Evolutionary conservation across 192 early-diverging fungal species (phyloP).

Genomic region (Umbelopsis vinacea): DNA sequence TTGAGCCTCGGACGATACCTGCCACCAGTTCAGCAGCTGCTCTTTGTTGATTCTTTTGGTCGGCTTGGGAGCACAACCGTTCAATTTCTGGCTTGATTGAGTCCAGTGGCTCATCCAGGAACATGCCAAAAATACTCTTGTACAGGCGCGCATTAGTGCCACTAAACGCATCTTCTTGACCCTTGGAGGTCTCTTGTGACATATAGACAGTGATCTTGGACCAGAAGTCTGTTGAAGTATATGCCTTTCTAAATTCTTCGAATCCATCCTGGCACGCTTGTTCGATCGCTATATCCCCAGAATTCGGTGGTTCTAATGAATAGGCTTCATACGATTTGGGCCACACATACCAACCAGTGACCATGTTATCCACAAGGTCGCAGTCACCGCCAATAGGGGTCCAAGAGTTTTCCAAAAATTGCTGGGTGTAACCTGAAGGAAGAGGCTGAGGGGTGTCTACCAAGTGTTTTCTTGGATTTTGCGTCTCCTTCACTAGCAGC

Average conservation of each 20-base stretch:
- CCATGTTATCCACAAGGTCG: constrained; percentile 62
- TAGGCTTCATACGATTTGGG: constrained; percentile 65
- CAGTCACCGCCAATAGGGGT: constrained; percentile 39
- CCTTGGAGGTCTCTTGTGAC: constrained; percentile 67
- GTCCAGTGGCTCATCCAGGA: constrained; percentile 54
- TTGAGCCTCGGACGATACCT: constrained; percentile 85
- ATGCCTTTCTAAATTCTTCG: constrained; percentile 53
- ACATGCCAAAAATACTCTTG: constrained; percentile 72
- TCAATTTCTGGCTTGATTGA: constrained; percentile 60
- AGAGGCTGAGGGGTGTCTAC: constrained; percentile 43
- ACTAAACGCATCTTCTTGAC: constrained; percentile 71
- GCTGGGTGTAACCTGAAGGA: constrained; percentile 40
- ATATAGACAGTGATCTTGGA: constrained; percentile 60
- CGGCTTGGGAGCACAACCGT: constrained; percentile 50
- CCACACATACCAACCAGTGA: constrained; percentile 85
- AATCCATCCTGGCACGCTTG: constrained; percentile 57
- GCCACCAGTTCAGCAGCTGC: constrained; percentile 79
- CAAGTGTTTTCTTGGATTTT: constrained; percentile 47
- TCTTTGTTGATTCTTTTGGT: constrained; percentile 80
- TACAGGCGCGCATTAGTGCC: constrained; percentile 62
- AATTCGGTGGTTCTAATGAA: constrained; percentile 35
- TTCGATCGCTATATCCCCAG: constrained; percentile 53
- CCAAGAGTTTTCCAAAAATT: constrained; percentile 39
- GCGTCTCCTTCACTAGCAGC: constrained; percentile 42
- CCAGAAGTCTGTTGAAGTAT: constrained; percentile 74